Conservation (phyloP, 2,329 filamentous ascomycete species). For the Aspergillus sp. region DNA sequence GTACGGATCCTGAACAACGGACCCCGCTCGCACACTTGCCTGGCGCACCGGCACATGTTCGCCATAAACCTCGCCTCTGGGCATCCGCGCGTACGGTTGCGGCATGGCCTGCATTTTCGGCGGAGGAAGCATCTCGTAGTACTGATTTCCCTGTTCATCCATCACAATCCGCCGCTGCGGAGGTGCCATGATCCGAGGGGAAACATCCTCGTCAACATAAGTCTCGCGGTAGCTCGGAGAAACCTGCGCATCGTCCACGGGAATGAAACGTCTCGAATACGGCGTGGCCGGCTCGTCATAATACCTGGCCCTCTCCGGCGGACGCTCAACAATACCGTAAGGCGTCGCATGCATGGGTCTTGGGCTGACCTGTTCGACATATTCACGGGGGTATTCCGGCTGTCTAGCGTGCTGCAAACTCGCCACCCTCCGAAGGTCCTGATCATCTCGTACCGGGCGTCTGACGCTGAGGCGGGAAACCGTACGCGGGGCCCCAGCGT, state of each 20-base stretch:
- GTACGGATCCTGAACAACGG: slow-evolving; percentile 35
- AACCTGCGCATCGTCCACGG: slow-evolving; percentile 28
- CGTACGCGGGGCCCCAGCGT: slow-evolving; percentile 28
- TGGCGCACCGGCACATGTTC: slow-evolving; percentile 21
- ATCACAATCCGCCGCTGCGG: slow-evolving; percentile 61
- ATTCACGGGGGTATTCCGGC: slow-evolving; percentile 33
- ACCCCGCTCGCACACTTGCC: slow-evolving; percentile 31
- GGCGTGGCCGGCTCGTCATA: slow-evolving; percentile 29
- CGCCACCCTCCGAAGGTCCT: slow-evolving; percentile 38
- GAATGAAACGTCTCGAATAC: slow-evolving; percentile 24
- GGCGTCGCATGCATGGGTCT: slow-evolving; percentile 28
- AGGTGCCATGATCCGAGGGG: slow-evolving; percentile 41
- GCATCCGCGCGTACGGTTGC: slow-evolving; percentile 22
- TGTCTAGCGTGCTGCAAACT: slow-evolving; percentile 38
- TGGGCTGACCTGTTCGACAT: slow-evolving; percentile 36
- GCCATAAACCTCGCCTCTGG: slow-evolving; percentile 25
- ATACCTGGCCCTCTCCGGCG: slow-evolving; percentile 28
- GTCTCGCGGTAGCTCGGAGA: slow-evolving; percentile 29
- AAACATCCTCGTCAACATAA: slow-evolving; percentile 36
- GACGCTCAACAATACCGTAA: slow-evolving; percentile 32
- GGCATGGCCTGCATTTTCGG: slow-evolving; percentile 26
- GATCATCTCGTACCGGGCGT: slow-evolving; percentile 32
- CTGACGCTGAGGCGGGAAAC: slow-evolving; percentile 31
- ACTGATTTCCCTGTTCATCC: slow-evolving; percentile 76
- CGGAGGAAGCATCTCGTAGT: slow-evolving; percentile 48